Evolutionary conservation across 225 moss, liverwort and hornwort species (phyloP).

Genomic region (Straminergon stramineum): DNA sequence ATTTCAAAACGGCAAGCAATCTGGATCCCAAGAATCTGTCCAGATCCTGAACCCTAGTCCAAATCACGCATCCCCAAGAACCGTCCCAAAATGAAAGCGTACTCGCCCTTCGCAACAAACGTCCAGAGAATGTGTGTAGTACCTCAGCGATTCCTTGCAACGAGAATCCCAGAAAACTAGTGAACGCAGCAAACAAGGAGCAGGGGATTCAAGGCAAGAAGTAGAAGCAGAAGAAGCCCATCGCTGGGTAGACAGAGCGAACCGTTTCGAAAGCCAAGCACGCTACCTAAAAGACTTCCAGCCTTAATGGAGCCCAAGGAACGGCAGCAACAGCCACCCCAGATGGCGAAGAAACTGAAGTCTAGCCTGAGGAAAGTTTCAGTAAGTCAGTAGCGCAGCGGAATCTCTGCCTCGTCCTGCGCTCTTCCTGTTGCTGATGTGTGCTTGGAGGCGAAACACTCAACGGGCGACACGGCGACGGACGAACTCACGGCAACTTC

Average conservation of each 20-base stretch:
- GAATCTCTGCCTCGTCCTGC: slow-evolving; percentile 9
- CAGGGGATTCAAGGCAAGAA: neutral
- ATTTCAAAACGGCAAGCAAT: neutral
- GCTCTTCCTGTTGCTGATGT: neutral
- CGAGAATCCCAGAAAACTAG: neutral
- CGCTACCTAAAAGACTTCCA: neutral
- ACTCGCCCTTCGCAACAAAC: neutral
- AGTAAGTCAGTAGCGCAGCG: neutral
- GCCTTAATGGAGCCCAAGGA: neutral
- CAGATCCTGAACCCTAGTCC: neutral
- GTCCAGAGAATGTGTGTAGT: neutral
- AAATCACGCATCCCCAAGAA: neutral
- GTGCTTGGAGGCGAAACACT: neutral
- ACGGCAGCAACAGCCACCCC: neutral
- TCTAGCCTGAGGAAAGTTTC: neutral
- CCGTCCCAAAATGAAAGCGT: neutral
- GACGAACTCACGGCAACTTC: neutral
- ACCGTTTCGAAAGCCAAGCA: neutral
- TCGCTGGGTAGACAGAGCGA: neutral
- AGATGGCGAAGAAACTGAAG: neutral
- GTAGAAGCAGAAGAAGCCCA: neutral
- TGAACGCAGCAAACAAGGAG: neutral
- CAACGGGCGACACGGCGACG: neutral
- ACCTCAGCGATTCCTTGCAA: neutral
- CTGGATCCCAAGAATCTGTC: neutral